Base-by-base conservation (phyloP, 805 yeast genomes). In the Huiozyma naganishii region DNA sequence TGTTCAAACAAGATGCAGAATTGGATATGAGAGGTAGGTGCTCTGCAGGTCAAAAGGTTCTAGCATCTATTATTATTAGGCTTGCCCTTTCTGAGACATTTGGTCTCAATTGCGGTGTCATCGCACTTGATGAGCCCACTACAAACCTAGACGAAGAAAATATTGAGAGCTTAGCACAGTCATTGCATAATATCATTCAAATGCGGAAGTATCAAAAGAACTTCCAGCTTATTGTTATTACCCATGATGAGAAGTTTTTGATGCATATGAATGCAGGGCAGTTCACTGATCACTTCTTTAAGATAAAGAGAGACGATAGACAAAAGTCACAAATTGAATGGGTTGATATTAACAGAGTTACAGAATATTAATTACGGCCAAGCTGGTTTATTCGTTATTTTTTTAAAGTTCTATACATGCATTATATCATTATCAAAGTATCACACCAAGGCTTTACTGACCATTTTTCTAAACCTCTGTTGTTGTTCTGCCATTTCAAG, bases 1-100 rank as follows among this genome's bases (percentile, higher is more conserved):
- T 92, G 98, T 79, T 80, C 46, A 92, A 92, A 59, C 86, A 83
- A 55, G 90, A 84, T 46, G 83, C 80, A 1, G 97, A 92, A 61
- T 67, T 92, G 40, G 99, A 92, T 58, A 92, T 92, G 99, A 74
- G 99, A 48, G 99, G 98, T 0, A 68, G 98, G 45, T 92, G 99
- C 61, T 86, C 96, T 1, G 97, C 98, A 0, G 99, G 99, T 0
- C 99, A 92, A 62, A 86, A 88, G 55, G 97, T 92, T 5, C 65
- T 92, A 39, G 96, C 97, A 0, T 82, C 94, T 35, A 89, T 92
- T 40, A 79, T 92, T 30, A 90, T 92, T 45, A 71, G 99, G 44
- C 66, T 92, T 44, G 96, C 97, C 0, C 68, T 92, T 40, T 92
- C 97, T 1, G 97, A 92, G 62, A 86, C 97, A 55, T 90, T 92